Evolutionary conservation across 345 rosid species (phyloP), one percentile per base, ranked within the genome.

Genomic region (Acer campestre): DNA sequence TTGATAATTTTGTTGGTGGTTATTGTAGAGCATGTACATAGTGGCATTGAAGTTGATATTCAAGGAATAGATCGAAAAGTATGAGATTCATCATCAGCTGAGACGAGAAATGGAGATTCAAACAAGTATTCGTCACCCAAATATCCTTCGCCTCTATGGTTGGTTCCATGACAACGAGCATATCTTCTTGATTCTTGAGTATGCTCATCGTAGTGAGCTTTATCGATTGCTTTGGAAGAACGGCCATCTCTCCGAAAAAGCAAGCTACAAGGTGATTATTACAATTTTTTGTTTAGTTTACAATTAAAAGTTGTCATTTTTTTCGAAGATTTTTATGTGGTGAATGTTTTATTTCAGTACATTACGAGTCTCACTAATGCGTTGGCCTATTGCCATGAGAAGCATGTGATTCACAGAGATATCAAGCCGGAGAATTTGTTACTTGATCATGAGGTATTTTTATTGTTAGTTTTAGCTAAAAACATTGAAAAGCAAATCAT

Each of bases 371-470:
- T 96, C 1, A 85, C 97, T 10, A 88, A 88, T n/a, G 99, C 99
- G 0, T 78, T 96, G 84, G 97, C 92, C 0, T 96, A 91, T 82
- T 96, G 99, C 80, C 99, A 96, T 68, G 87, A 89, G 76, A 91
- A 96, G 82, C 86, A 94, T 58, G 98, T 96, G 79, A 96, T 96
- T 83, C 99, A 96, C 73, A 90, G 99, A 80, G 99, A 96, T 74
- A 94, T 94, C 68, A 96, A 96, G 88, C 99, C 98, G 0, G 99
- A 96, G 86, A 96, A 96, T 80, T 78, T 96, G 88, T 75, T 96
- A 87, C 97, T 94, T 63, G 99, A 96, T 88, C 95, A 96, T 40
- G 95, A 91, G 97, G 98, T 96, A 53, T 40, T 1, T 42, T 10
- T 29, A 1, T 63, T 62, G 48, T 27, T 14, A 7, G 31, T n/a